Evolutionary conservation across 805 yeast genomes (phyloP), one percentile per base, ranked within the genome.

Genomic region (Cyberlindnera bimundalis): DNA sequence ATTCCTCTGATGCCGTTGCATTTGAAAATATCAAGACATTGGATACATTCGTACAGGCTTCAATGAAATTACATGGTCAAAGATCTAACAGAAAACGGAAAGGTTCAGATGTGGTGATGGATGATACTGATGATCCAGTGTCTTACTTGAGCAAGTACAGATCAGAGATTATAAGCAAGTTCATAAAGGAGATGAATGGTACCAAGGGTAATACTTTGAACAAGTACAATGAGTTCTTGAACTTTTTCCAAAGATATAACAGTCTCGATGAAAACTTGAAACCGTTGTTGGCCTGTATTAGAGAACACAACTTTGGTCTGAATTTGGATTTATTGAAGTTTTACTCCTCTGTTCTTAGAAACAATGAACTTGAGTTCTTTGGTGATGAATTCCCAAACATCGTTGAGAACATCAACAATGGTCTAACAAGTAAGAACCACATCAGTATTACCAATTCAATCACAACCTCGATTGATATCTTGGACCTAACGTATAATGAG

Each of bases 1-100:
- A 76, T 58, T 49, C 64, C 24, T 68, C 75, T 44, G 72, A 69
- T 7, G 59, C 69, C 16, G 88, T 81, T 0, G 67, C 77, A 1
- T 60, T 65, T 30, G 79, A 76, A 42, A 64, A 75, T 1, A 56
- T 81, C 26, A 63, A 62, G 14, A 60, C 81, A 2, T 48, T 78
- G 27, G 65, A 68, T 5, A 50, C 53, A 1, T 58, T 79, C 6
- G 64, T 78, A 35, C 41, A 45, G 21, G 47, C 53, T 3, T 52
- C 61, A 2, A 41, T 52, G 12, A 47, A 36, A n/a, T 45, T 46
- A 10, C 48, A 47, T 20, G 47, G 50, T 1, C 48, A 50, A 17
- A 56, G 55, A 28, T 58, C 64, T 1, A 42, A 37, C 28, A 50
- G 60, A 19, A 57, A 56, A 41, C 49, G 60, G 50, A 47, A 56